phyloP scores from a whole-genome alignment of 2,329 filamentous ascomycete genomes.

The Trichophyton schoenleinii region DNA sequence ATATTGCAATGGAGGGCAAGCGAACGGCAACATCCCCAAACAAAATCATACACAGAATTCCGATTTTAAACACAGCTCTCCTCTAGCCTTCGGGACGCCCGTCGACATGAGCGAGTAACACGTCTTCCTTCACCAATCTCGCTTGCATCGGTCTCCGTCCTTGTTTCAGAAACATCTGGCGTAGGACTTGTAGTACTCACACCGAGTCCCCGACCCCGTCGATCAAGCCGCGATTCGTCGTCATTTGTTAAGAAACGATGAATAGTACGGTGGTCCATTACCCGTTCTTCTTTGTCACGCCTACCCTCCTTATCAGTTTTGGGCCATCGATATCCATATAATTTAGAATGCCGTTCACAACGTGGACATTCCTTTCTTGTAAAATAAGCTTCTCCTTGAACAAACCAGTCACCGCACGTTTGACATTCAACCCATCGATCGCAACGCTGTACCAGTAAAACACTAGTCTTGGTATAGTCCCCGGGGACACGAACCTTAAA shows the following conservation, averaged over 20 bases:
- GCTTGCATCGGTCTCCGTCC: slow-evolving; percentile 28
- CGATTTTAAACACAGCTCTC: background rate
- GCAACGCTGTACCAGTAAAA: slow-evolving; percentile 63
- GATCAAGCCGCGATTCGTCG: slow-evolving; percentile 44
- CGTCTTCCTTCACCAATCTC: slow-evolving; percentile 25
- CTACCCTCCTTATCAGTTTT: slow-evolving; percentile 76
- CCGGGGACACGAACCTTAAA: slow-evolving; percentile 45
- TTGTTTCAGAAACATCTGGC: slow-evolving; percentile 27
- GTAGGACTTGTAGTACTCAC: slow-evolving; percentile 24
- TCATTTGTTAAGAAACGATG: slow-evolving; percentile 68
- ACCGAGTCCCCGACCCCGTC: slow-evolving; percentile 27
- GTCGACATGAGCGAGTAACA: slow-evolving; percentile 25
- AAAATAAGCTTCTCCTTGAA: slow-evolving; percentile 78
- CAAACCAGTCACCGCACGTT: slow-evolving; percentile 68
- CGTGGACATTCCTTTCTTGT: slow-evolving; percentile 77
- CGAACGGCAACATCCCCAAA: background rate
- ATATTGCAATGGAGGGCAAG: background rate
- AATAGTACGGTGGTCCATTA: slow-evolving; percentile 75
- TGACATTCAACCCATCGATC: slow-evolving; percentile 79
- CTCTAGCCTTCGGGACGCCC: slow-evolving; percentile 15
- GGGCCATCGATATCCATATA: slow-evolving; percentile 92
- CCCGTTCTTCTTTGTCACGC: slow-evolving; percentile 53
- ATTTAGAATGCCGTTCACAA: slow-evolving; percentile 87
- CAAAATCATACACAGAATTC: background rate
- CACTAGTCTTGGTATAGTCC: slow-evolving; percentile 70